phyloP scores from a whole-genome alignment of 2,329 filamentous ascomycete species.

The Nectriaceae sp. region DNA sequence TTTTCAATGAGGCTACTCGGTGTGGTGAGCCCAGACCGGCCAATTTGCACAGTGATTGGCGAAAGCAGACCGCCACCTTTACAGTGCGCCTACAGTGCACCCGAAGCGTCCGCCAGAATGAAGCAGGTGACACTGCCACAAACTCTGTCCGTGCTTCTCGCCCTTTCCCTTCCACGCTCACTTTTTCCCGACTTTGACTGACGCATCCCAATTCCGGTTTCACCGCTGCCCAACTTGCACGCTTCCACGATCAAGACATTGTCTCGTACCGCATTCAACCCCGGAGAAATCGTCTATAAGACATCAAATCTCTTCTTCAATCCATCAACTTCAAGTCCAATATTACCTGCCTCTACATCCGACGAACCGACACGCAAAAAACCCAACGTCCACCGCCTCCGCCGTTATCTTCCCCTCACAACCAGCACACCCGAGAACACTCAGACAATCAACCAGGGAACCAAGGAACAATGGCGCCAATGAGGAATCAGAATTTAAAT shows the following conservation, averaged over 20 bases:
- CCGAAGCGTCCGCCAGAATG: background rate
- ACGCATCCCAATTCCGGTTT: slow-evolving; percentile 13
- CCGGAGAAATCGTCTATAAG: no score
- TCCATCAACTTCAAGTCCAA: background rate
- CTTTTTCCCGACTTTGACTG: slow-evolving; percentile 6
- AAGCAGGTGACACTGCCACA: background rate
- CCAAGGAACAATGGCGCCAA: slow-evolving; percentile 59
- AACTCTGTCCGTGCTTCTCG: no score
- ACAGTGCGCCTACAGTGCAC: background rate
- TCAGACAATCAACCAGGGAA: slow-evolving; percentile 24
- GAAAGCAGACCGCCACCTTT: no score
- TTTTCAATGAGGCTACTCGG: no score
- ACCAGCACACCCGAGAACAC: slow-evolving; percentile 7
- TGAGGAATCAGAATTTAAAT: slow-evolving; percentile 70
- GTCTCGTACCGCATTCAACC: no score
- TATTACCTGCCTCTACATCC: background rate
- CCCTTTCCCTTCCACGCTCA: slow-evolving; percentile 10
- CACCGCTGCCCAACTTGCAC: slow-evolving; percentile 18
- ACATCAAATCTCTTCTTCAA: slow-evolving; percentile 5
- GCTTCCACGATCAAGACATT: slow-evolving; percentile 6
- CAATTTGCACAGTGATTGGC: no score
- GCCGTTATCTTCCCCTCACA: slow-evolving; percentile 14
- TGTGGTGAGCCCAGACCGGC: no score
- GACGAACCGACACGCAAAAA: background rate
- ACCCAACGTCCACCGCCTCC: background rate